phyloP scores from a whole-genome alignment of 108 stramenopile genomes.

The Nitzschia sp. region DNA sequence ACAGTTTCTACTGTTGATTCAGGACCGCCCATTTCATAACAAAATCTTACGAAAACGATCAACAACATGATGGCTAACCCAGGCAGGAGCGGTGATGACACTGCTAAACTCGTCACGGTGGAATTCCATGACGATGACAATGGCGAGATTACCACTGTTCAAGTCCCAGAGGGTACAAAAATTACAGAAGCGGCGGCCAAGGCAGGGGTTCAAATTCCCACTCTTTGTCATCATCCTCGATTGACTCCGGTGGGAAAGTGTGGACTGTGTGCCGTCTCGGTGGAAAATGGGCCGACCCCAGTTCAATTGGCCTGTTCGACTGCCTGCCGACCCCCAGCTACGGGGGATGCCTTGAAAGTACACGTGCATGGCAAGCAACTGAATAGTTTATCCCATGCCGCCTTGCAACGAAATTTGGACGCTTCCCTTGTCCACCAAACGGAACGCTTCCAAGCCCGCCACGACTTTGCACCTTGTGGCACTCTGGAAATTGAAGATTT shows the following conservation, averaged over 20 bases:
- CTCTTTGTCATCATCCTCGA: slow-evolving; percentile 54
- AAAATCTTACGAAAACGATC: too few relatives aligned
- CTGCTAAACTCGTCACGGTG: slow-evolving; percentile 8
- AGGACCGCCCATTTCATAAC: neutral
- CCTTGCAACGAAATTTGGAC: slow-evolving; percentile 13
- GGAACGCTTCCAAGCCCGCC: neutral
- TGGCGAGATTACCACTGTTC: neutral
- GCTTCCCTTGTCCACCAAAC: neutral
- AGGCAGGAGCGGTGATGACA: neutral
- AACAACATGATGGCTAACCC: slow-evolving; percentile 4
- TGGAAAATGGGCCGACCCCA: slow-evolving; percentile 40
- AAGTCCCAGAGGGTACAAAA: slow-evolving; percentile 17
- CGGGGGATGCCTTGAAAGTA: neutral
- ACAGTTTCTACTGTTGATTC: neutral
- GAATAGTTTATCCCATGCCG: slow-evolving; percentile 8
- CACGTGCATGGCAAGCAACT: slow-evolving; percentile 11
- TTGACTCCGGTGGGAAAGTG: slow-evolving; percentile 43
- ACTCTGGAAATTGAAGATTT: slow-evolving; percentile 20
- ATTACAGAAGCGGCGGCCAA: slow-evolving; percentile 13
- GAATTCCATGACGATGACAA: slow-evolving; percentile 7
- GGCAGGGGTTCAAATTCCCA: slow-evolving; percentile 33
- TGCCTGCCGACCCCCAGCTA: neutral
- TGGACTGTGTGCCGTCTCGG: slow-evolving; percentile 49
- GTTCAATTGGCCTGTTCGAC: slow-evolving; percentile 21
- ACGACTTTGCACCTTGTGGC: slow-evolving; percentile 11